phyloP scores from a whole-genome alignment of 1,284 basidiomycete species.

The Rugiboletus extremiorientalis region DNA sequence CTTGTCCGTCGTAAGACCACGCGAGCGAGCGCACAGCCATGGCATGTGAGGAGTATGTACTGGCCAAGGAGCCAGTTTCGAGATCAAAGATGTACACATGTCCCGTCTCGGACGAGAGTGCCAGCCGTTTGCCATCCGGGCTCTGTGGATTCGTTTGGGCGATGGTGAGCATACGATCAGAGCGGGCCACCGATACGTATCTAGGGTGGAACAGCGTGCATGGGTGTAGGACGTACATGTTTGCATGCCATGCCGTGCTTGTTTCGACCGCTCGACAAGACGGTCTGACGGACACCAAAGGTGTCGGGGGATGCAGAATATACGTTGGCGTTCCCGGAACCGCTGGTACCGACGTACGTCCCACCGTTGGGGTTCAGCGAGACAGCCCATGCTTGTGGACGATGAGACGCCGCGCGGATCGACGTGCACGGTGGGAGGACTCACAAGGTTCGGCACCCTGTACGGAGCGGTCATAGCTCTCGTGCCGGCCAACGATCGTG shows the following conservation, averaged over 20 bases:
- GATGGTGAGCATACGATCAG: slow-evolving; percentile 11
- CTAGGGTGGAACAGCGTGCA: slow-evolving; percentile 2
- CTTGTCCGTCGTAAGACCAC: slow-evolving; percentile 81
- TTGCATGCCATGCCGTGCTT: slow-evolving; percentile 82
- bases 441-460: slow-evolving; percentile 68
- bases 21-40: slow-evolving; percentile 80
- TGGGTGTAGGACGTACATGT: slow-evolving; percentile 57
- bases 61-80: slow-evolving; percentile 58
- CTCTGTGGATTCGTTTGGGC: slow-evolving; percentile 49
- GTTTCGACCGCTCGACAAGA: slow-evolving; percentile 65
- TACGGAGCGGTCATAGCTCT: slow-evolving; percentile 64
- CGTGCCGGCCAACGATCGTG: slow-evolving; percentile 58
- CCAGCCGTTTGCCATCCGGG: slow-evolving; percentile 78
- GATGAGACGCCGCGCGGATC: not conserved
- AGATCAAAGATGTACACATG: slow-evolving; percentile 82
- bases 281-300: slow-evolving; percentile 60
- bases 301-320: slow-evolving; percentile 58
- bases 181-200: not conserved
- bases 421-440: slow-evolving; percentile 30
- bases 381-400: slow-evolving; percentile 72
- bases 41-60: slow-evolving; percentile 81
- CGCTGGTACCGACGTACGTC: slow-evolving; percentile 79
- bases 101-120: slow-evolving; percentile 77
- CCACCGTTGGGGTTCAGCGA: slow-evolving; percentile 72
- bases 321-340: slow-evolving; percentile 69